Base-by-base conservation (phyloP, 2,329 filamentous ascomycete genomes). In the Elsinoe perseae region DNA sequence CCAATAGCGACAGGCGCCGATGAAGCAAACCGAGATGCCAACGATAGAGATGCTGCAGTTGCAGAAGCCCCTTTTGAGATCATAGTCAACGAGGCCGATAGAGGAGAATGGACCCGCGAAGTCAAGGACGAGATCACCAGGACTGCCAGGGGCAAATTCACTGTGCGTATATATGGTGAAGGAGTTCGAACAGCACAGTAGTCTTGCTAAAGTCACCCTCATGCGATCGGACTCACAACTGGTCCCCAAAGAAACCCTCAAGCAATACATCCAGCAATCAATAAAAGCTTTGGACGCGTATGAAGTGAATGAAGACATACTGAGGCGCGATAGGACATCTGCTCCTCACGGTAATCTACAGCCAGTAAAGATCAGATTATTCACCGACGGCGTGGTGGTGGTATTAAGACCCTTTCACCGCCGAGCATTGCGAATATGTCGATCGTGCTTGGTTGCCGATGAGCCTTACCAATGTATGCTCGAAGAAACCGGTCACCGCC, bases 21-120 rank as follows among this genome's bases (percentile, higher is more conserved):
- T 6, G 53, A 56, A 36, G 53, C 53, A 18, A 42, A 7, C n/a
- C 43, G 42, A 14, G 53, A 56, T 23, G 53, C 53, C 6, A 48
- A 34, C 8, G 40, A 56, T 3, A 56, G 53, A 20, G 36, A 40
- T 16, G 25, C 12, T 25, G 53, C 53, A 5, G 53, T 48, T 6
- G 23, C 7, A 7, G 23, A 48, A n/a, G 38, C 36, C 14, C 23
- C 27, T 1, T 56, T 46, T n/a, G 38, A 42, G 2, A 18, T 56
- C 18, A 20, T 34, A 9, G 25, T 36, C 9, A 56, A 56, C 40
- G 21, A 56, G 16, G 40, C 32, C 10, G 23, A 20, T 14, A 36
- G 10, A 21, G 53, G 25, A 14, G 40, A 48, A 4, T 56, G 53
- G 53, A 36, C 7, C 36, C 27, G 18, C 6, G 52, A 55, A 20